Evolutionary conservation across 2,329 filamentous ascomycete species (phyloP).

Genomic region (Alternaria solani): DNA sequence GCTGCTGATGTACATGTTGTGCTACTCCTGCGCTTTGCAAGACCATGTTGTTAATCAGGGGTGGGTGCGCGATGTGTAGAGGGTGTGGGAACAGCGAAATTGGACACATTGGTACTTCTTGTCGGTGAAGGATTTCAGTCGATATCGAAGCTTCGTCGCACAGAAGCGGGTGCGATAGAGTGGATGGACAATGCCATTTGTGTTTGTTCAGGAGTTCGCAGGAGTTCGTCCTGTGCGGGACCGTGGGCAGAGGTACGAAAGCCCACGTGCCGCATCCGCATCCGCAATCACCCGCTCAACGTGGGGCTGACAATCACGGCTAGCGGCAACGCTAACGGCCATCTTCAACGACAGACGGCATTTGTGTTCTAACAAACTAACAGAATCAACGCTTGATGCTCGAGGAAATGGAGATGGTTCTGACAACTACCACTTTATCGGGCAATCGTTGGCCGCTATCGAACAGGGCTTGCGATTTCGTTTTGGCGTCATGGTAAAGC

Average conservation of each 20-base stretch:
- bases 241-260: neutral
- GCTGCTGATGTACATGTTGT: neutral
- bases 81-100: neutral
- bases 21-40: neutral
- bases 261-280: neutral
- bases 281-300: neutral
- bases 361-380: neutral
- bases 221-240: neutral
- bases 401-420: neutral
- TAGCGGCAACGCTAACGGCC: neutral
- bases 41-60: neutral
- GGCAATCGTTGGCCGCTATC: neutral
- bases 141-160: neutral
- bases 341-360: neutral
- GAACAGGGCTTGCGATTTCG: neutral
- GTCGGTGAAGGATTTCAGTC: neutral
- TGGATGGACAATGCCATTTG: neutral
- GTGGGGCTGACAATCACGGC: neutral
- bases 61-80: neutral
- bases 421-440: neutral
- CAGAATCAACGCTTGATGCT: neutral
- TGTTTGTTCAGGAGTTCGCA: neutral
- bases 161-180: neutral
- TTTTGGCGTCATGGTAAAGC: neutral
- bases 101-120: neutral